Conservation (phyloP, 1,284 basidiomycete species). For the Leccinum fuscescens region DNA sequence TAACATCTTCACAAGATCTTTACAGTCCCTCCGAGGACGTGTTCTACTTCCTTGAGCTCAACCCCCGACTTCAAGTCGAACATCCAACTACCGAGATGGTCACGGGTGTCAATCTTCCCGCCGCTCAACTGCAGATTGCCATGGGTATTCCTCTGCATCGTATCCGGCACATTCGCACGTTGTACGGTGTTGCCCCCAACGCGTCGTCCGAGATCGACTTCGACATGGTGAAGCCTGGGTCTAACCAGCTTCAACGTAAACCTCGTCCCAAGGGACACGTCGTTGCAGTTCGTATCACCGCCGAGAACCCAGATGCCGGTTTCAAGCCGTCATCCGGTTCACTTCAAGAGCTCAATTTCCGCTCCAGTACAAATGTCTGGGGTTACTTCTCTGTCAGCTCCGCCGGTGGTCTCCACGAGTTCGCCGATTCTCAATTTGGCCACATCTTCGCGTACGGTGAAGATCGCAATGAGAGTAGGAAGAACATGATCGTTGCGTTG, state of each 20-base stretch:
- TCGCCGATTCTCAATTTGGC: constrained; percentile 97
- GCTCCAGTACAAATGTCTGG: constrained; percentile 98
- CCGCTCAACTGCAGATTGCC: constrained; percentile 94
- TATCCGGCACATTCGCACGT: constrained; percentile 93
- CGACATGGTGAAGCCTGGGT: constrained; percentile 88
- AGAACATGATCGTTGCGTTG: constrained; percentile 99
- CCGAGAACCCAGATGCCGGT: constrained; percentile 99
- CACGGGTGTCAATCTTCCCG: constrained; percentile 95
- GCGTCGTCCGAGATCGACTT: constrained; percentile 94
- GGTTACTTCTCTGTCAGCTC: constrained; percentile 98
- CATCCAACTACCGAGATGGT: constrained; percentile 99
- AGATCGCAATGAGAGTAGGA: constrained; percentile 89
- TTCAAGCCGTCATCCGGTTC: constrained; percentile 99
- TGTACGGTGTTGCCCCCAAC: constrained; percentile 92
- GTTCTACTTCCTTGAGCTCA: constrained; percentile 98
- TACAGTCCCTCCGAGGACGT: constrained; percentile 93
- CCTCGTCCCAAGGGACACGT: constrained; percentile 98
- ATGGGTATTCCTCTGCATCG: constrained; percentile 98
- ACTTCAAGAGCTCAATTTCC: constrained; percentile 98
- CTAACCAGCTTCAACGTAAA: constrained; percentile 88
- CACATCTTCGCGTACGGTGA: constrained; percentile 99
- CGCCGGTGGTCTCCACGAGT: constrained; percentile 97
- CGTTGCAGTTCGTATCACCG: constrained; percentile 98
- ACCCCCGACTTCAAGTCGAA: constrained; percentile 99
- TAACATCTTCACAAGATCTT: constrained; percentile 61